These are phyloP conservation scores for Ophiostoma sp. DNA, from an alignment of 2,329 filamentous ascomycete genomes.

Conservation along the genomic window DNA sequence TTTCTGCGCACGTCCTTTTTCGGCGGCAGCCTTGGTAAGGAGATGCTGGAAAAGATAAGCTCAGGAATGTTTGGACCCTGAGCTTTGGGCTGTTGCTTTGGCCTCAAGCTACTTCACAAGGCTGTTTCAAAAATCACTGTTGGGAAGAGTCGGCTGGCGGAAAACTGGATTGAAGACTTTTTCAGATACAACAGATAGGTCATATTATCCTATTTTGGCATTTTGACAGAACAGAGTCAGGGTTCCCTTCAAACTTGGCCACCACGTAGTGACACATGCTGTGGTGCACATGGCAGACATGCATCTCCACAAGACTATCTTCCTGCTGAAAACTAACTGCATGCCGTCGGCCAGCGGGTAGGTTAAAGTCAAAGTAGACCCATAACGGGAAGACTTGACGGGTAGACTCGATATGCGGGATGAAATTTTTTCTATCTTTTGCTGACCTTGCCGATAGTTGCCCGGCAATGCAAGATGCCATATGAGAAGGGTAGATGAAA, in stretches of 20 bases:
- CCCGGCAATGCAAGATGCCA: conserved; percentile 12
- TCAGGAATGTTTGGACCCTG: neutral
- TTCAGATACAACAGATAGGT: neutral
- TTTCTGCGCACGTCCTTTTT: neutral
- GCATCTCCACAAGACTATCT: neutral
- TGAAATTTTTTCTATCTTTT: neutral
- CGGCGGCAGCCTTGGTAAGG: neutral
- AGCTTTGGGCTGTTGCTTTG: neutral
- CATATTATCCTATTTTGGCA: neutral
- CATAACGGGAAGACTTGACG: neutral
- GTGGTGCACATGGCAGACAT: neutral
- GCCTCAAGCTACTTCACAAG: neutral
- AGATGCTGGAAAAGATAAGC: neutral
- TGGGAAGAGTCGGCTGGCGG: neutral
- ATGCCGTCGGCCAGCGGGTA: neutral
- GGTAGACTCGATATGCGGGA: neutral
- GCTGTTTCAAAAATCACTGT: neutral
- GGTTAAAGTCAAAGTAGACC: neutral
- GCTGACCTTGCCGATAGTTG: neutral
- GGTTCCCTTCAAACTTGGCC: neutral
- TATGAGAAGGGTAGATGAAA: neutral
- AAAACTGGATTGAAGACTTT: neutral
- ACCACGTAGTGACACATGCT: neutral
- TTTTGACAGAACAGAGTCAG: neutral
- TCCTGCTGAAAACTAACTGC: neutral